phyloP scores from a whole-genome alignment of 345 rosid species.

The Citrus inodora region DNA sequence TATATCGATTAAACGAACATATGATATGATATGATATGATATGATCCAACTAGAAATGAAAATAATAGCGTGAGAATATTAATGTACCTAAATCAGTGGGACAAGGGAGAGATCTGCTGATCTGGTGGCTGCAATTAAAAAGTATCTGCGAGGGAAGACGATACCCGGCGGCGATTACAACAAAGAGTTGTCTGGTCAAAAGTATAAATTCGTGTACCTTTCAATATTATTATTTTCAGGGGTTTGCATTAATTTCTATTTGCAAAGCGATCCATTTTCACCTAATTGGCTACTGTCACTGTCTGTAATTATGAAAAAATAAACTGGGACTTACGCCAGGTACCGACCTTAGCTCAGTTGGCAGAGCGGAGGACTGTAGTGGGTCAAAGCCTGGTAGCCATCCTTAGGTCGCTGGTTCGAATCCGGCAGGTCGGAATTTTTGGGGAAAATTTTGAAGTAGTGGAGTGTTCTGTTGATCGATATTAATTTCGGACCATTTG shows the following conservation, averaged over 20 bases:
- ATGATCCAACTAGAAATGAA: neutral
- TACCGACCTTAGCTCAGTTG: slow-evolving; percentile 97
- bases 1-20: neutral
- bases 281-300: neutral
- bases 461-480: too few relatives aligned
- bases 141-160: neutral
- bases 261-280: too few relatives aligned
- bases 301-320: rapidly evolving
- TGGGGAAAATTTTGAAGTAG: too few relatives aligned
- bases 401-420: slow-evolving; percentile 87
- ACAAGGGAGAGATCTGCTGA: neutral
- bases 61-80: too few relatives aligned
- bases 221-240: too few relatives aligned
- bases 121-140: neutral
- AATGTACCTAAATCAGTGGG: neutral
- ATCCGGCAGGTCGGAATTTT: slow-evolving; percentile 64
- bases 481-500: neutral
- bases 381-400: slow-evolving; percentile 5
- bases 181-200: neutral
- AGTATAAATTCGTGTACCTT: too few relatives aligned
- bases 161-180: neutral
- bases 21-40: too few relatives aligned
- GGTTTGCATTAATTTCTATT: neutral
- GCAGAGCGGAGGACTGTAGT: slow-evolving; percentile 99
- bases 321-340: neutral